Percentiles rank a stretch among this genome's conserved stretches.
These are phyloP conservation scores for maize (Zea mays) DNA, from an alignment of 176 grass and related monocot genomes.

Conservation along the genomic window DNA sequence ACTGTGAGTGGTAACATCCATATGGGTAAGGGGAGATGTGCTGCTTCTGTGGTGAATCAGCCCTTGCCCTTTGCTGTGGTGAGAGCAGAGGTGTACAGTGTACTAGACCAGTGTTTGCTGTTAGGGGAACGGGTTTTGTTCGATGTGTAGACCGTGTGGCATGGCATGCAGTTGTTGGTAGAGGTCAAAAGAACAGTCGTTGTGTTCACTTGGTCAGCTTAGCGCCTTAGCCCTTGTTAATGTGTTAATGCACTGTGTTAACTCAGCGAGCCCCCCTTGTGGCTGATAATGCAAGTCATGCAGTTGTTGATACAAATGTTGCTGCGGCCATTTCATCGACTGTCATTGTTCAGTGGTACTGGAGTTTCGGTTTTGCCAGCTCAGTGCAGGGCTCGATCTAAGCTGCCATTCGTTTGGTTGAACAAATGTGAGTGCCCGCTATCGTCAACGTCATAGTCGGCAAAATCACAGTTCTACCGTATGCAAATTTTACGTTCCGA, in stretches of 20 bases:
- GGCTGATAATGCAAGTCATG: no score
- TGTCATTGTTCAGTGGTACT: background rate
- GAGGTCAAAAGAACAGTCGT: background rate
- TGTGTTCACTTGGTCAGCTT: background rate
- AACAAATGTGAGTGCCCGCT: no score
- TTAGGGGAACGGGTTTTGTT: background rate
- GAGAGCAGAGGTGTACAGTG: constrained; percentile 55
- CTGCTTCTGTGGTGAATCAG: constrained; percentile 16
- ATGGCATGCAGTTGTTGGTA: background rate
- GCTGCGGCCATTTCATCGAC: background rate
- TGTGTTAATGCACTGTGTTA: no score
- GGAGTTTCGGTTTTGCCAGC: background rate
- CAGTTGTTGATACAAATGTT: background rate
- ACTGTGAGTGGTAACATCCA: background rate
- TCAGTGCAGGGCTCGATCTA: background rate
- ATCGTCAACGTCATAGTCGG: no score
- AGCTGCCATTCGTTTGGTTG: background rate
- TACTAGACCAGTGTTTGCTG: constrained; percentile 49
- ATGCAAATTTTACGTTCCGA: no score
- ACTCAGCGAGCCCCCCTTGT: background rate
- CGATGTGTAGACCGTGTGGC: background rate
- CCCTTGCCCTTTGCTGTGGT: background rate
- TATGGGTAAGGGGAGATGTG: background rate
- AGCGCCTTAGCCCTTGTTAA: no score
- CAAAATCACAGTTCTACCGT: no score